Conservation (phyloP, 345 rosid species). For the Eucalyptus cloeziana region DNA sequence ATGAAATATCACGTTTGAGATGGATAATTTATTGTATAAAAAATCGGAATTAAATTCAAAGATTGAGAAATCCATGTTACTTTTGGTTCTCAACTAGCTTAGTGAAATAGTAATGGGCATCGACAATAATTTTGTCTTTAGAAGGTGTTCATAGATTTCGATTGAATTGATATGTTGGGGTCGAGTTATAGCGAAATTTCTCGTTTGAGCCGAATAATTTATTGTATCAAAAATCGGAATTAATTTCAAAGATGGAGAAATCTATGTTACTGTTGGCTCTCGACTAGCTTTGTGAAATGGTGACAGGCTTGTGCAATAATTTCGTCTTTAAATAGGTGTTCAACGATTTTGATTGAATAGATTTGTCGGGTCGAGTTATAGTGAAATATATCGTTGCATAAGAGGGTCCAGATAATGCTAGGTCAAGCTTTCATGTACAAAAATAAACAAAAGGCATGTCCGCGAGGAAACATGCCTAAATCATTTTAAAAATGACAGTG, state of each 20-base stretch:
- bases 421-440: neutral
- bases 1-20: neutral
- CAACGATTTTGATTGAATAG: neutral
- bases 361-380: neutral
- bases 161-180: neutral
- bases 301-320: neutral
- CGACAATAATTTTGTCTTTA: neutral
- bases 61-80: neutral
- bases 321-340: neutral
- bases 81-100: neutral
- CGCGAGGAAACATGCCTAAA: neutral
- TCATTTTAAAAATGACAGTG: neutral
- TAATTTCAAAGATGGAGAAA: neutral
- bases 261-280: neutral
- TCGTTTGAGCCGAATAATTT: too few relatives aligned
- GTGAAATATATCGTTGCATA: neutral
- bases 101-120: neutral
- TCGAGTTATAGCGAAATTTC: neutral
- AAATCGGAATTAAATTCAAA: neutral
- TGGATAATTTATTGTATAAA: rapidly evolving
- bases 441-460: neutral
- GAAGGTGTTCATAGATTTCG: neutral
- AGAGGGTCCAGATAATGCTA: neutral
- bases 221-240: neutral
- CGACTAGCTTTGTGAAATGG: neutral